phyloP scores from a whole-genome alignment of 2,329 filamentous ascomycete species.

The Aspergillus proliferans region DNA sequence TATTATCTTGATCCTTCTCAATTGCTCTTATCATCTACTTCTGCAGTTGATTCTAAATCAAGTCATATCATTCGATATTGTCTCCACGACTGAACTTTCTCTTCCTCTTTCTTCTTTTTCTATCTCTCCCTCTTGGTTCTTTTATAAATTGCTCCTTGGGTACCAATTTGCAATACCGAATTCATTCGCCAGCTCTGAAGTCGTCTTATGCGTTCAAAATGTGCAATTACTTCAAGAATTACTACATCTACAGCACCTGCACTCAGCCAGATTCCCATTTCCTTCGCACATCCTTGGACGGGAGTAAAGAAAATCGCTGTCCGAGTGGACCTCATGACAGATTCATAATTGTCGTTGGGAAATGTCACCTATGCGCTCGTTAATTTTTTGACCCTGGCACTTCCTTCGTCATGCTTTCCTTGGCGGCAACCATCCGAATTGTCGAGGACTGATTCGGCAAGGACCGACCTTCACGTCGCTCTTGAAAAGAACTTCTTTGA shows the following conservation, averaged over 20 bases:
- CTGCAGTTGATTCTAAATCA: background rate
- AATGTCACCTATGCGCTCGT: conserved; percentile 50
- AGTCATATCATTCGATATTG: background rate
- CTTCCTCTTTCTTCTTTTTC: background rate
- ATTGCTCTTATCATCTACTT: background rate
- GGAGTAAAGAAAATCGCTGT: conserved; percentile 55
- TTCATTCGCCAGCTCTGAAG: background rate
- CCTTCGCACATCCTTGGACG: conserved; percentile 63
- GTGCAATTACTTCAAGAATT: conserved; percentile 65
- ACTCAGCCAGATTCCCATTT: conserved; percentile 64
- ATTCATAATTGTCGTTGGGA: conserved; percentile 64
- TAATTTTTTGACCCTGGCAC: conserved; percentile 13
- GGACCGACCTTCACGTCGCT: background rate
- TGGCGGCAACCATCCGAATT: background rate
- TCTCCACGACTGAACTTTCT: background rate
- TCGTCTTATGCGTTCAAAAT: conserved; percentile 29
- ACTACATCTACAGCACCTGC: conserved; percentile 69
- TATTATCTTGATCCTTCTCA: background rate
- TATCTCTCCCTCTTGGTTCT: background rate
- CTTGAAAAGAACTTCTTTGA: background rate
- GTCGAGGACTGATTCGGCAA: background rate
- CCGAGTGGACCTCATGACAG: conserved; percentile 63
- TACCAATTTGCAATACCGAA: background rate
- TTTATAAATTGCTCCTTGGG: background rate
- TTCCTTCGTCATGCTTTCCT: background rate